Base-by-base conservation (phyloP, 2,329 filamentous ascomycete species). In the Calonectria pauciramosa region DNA sequence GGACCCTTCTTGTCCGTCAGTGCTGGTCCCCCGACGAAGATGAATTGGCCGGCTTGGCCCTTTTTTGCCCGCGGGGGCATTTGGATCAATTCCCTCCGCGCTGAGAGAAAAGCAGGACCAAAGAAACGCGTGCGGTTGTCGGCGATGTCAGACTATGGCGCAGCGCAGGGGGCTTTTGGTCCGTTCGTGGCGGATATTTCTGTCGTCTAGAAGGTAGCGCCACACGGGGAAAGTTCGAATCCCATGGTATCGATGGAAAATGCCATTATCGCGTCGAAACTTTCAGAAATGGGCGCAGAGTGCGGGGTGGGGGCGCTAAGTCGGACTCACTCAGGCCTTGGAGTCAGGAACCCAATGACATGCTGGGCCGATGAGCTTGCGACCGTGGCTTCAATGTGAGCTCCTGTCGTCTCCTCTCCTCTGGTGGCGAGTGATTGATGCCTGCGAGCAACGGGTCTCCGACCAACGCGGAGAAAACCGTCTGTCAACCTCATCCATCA, bases 21-120 rank as follows among this genome's bases (percentile, higher is more conserved):
- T n/a, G 59, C 66, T 34, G 71, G 71, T 16, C 71, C 71, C 36
- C 71, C 71, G 49, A 73, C 71, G 28, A 73, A 73, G 59, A 73
- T 70, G 49, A 73, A 73, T n/a, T 63, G 66, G 66, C 32, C 36
- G 34, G 26, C n/a, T 51, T 44, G 71, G 32, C 34, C 59, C 26
- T 65, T 36, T 51, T 69, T 70, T 6, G 47, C 13, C 26, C 41
- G 47, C 18, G 66, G 36, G 16, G 47, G 71, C 71, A 73, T 73
- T 68, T 70, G 28, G 26, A 9, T 32, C 20, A 63, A 41, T 51
- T 63, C 18, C 30, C 30, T 26, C 44, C 68, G 41, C 36, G 13
- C n/a, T 32, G 10, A 38, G 28, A 38, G 13, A 52, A 36, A 26
- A 3, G 28, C 4, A 49, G 20, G 20, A 26, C 60, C 34, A n/a